A percentile compares a stretch with the other conserved stretches of the same genome.
These are phyloP conservation scores for Helicostylum pulchrum DNA, from an alignment of 192 early-diverging fungal genomes.

Conservation along the genomic window DNA sequence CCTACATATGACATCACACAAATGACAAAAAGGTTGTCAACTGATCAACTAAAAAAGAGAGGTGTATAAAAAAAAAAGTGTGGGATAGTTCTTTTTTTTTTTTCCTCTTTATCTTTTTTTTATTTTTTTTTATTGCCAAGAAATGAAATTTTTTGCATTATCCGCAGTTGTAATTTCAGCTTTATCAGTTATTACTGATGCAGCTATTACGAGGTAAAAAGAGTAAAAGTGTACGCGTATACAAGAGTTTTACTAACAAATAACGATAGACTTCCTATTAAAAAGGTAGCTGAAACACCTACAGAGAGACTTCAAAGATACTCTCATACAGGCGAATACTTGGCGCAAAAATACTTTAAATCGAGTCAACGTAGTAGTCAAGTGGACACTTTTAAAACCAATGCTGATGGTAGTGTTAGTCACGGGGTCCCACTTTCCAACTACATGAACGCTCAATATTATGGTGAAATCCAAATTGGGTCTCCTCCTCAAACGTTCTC, in stretches of 20 bases:
- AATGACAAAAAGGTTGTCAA: no score
- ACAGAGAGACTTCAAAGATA: constrained; percentile 60
- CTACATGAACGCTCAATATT: constrained; percentile 97
- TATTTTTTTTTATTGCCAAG: no score
- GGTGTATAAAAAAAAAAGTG: no score
- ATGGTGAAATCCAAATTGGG: constrained; percentile 82
- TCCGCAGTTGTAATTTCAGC: constrained; percentile 21
- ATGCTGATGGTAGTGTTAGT: constrained; percentile 51
- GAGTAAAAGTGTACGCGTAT: no score
- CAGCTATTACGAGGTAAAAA: constrained; percentile 33
- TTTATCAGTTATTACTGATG: constrained; percentile 16
- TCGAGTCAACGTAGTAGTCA: constrained; percentile 24
- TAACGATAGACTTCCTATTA: constrained; percentile 60
- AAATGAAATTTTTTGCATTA: constrained; percentile 34
- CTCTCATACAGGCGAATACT: constrained; percentile 59
- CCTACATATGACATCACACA: no score
- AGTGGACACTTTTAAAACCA: constrained; percentile 40
- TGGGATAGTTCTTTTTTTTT: no score
- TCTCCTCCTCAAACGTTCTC: constrained; percentile 89
- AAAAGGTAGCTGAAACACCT: constrained; percentile 63
- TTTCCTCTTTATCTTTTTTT: no score
- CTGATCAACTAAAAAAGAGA: no score
- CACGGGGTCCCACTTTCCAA: constrained; percentile 82
- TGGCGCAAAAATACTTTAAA: constrained; percentile 80
- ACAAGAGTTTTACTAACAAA: no score